Percentiles rank a stretch among this genome's conserved stretches.
Conservation (phyloP, 192 early-diverging fungal species). For the Thoreauomyces humboldtii region DNA sequence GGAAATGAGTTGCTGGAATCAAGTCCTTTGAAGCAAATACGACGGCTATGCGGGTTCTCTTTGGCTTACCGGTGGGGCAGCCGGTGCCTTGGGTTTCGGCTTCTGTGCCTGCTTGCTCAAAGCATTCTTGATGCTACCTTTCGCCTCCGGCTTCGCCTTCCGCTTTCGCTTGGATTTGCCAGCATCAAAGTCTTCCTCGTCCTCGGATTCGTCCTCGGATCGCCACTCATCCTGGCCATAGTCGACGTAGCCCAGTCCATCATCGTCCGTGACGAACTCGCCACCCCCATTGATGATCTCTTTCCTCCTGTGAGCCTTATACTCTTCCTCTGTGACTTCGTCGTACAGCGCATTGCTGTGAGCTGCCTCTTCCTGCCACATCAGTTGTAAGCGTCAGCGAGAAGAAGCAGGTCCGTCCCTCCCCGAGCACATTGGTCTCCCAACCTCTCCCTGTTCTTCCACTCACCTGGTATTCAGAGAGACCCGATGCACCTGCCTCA, state of each 20-base stretch:
- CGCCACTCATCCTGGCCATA: constrained; percentile 50
- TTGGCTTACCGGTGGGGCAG: constrained; percentile 2
- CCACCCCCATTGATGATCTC: constrained; percentile 39
- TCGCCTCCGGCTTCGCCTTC: constrained; percentile 7
- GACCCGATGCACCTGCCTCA: not conserved
- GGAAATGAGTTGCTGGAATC: too few relatives aligned
- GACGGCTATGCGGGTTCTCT: too few relatives aligned
- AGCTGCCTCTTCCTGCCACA: constrained; percentile 2
- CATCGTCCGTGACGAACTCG: constrained; percentile 69
- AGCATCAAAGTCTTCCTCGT: constrained; percentile 26
- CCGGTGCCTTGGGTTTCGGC: constrained; percentile 14
- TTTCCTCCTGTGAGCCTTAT: constrained; percentile 33
- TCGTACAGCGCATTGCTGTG: constrained; percentile 56
- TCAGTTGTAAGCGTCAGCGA: not conserved
- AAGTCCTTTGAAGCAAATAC: too few relatives aligned
- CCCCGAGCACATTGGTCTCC: too few relatives aligned
- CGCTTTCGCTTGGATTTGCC: constrained; percentile 34
- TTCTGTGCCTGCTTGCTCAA: constrained; percentile 41
- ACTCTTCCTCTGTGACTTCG: constrained; percentile 41
- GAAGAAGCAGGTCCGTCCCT: not conserved
- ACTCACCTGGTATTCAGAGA: not conserved
- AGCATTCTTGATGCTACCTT: constrained; percentile 37
- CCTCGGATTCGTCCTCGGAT: constrained; percentile 50
- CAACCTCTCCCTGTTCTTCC: too few relatives aligned
- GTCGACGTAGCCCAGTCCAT: constrained; percentile 58